These are phyloP conservation scores for Leucogyrophana mollusca DNA, from an alignment of 768 basidiomycete genomes.

Conservation along the genomic window DNA sequence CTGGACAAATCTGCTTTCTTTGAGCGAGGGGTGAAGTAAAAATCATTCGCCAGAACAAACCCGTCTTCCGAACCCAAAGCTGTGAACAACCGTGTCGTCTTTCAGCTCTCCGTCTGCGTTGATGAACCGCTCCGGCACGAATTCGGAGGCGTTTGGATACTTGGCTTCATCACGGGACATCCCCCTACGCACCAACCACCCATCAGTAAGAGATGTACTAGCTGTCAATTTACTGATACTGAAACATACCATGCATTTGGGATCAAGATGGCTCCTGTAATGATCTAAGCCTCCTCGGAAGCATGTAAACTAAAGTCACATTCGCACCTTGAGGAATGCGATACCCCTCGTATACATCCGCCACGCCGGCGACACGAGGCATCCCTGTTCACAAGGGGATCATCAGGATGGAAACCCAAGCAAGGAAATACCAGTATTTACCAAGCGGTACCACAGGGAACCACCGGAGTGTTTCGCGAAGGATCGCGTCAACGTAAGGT, in stretches of 20 bases:
- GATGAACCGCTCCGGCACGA: slow-evolving; percentile 40
- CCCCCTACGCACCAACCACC: too few species aligned
- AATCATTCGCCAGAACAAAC: slow-evolving; percentile 12
- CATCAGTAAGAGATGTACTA: too few species aligned
- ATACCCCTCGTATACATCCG: slow-evolving; percentile 36
- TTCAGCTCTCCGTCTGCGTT: slow-evolving; percentile 12
- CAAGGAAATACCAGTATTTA: slow-evolving; percentile 2
- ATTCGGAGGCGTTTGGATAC: slow-evolving; percentile 31
- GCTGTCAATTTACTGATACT: too few species aligned
- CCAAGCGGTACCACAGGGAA: slow-evolving; percentile 23
- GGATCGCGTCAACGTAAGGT: slow-evolving; percentile 33
- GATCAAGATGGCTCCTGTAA: too few species aligned
- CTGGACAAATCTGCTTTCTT: slow-evolving; percentile 14
- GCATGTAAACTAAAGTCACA: too few species aligned
- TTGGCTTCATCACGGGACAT: slow-evolving; percentile 37
- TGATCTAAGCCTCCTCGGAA: neutral
- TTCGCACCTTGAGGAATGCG: slow-evolving; percentile 27
- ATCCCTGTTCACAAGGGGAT: slow-evolving; percentile 26
- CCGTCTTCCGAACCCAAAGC: slow-evolving; percentile 21
- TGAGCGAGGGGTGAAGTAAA: neutral
- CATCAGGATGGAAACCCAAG: neutral
- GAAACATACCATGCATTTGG: too few species aligned
- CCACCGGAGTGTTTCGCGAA: slow-evolving; percentile 32
- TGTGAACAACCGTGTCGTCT: slow-evolving; percentile 9
- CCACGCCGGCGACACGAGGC: slow-evolving; percentile 36